Base-by-base conservation (phyloP, 768 basidiomycete species). In the Lyophyllum semitale region DNA sequence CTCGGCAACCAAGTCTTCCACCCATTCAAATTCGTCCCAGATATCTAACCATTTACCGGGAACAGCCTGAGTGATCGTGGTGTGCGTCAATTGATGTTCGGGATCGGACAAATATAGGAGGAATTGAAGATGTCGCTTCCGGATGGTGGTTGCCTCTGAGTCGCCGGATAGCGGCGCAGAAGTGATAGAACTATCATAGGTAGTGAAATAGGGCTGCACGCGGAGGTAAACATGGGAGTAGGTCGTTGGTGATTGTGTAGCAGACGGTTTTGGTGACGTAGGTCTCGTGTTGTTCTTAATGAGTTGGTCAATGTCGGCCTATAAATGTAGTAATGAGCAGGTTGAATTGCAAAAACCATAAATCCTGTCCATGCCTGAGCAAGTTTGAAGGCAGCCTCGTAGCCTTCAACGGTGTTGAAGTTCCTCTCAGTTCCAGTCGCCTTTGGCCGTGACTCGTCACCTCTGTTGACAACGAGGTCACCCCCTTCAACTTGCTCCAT, bases 401-500 rank as follows among this genome's bases (percentile, higher is more conserved):
- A 87, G 6, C 91, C 88, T 15, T 96, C 91, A 0, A 95, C 90
- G 0, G 85, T 72, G 62, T 94, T 91, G 37, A 98, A 75, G 50
- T 95, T 85, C 43, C 95, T 78, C 45, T 68, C 69, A 17, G 77
- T 72, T 18, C 59, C 66, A n/a, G 72, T 68, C 53, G 86, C 82
- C 66, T 86, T 92, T 18, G 85, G 89, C 47, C 79, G 81, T 35
- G 87, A 87, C 63, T 89, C 89, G 56, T 89, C 79, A 27, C 91
- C 92, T 63, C 84, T 80, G 73, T 95, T 94, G 48, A 95, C 89
- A 51, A 95, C 74, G 45, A 98, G 82, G 68, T 96, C 92, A 32
- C 95, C 93, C 40, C 94, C 92, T 69, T 95, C 87, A 17, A 96
- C 89, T 75, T 97, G 95, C 65, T 96, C 94, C 83, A 98, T 85